Evolutionary conservation across 1,284 basidiomycete genomes (phyloP), one percentile per base, ranked within the genome.

Genomic region (Rhodotorula sp.): DNA sequence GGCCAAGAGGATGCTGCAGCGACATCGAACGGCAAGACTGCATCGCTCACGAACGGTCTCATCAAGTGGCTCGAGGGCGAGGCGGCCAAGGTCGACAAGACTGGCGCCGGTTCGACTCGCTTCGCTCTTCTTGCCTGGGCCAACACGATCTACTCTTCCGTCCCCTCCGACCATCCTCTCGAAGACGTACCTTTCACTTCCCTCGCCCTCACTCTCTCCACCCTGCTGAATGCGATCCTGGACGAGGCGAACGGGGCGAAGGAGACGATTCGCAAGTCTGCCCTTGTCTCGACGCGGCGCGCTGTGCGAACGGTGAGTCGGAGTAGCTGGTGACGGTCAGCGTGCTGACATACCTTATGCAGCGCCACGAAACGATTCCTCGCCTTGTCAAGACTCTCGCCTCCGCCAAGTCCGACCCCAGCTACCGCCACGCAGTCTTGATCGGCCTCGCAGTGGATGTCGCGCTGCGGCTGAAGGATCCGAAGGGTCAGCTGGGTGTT

Each of bases 111-210:
- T 15, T 56, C 73, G 80, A 86, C 89, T 71, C 76, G 89, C 46
- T 89, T 89, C 76, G 86, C 89, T 26, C 84, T 93, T 10, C 82
- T 91, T 47, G 87, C 83, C 73, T 93, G 91, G 89, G 82, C 86
- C 11, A 88, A 87, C 76, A 84, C 83, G 20, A 79, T 91, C 52
- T 90, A 89, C 76, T 15, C 50, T 4, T 48, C 65, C 4, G 56
- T 64, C 4, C 65, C 58, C 6, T 20, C 28, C 11, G 68, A 64
- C 13, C 28, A 31, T 8, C 46, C 30, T 28, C 62, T 81, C 1
- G 80, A 82, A 4, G 81, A 84, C 4, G 81, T 81, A 22, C 76
- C 82, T 31, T 89, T 85, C 84, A 80, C 77, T 2, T 80, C 80
- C 2, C 83, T 90, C 26, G 75, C 86, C 24, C 81, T 81, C 31